Base-by-base conservation (phyloP, 768 basidiomycete species). In the Mycena epipterygia region DNA sequence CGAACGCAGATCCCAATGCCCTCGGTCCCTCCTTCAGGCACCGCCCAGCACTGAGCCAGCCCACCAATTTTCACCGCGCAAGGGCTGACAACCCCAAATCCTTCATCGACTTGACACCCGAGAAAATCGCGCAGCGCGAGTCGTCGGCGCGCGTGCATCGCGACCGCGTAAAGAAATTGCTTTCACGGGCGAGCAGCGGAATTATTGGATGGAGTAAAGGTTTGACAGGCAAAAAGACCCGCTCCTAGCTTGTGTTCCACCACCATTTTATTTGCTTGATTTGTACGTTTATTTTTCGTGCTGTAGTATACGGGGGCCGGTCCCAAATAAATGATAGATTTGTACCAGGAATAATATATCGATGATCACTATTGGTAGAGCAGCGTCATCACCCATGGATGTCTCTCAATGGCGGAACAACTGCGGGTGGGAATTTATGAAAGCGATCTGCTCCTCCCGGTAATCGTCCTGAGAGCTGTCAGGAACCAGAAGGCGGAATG, bases 191-290 rank as follows among this genome's bases (percentile, higher is more conserved):
- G 30, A 73, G 66, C 55, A 73, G 68, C 41, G 63, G 67, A 14
- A 67, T 73, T n/a, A 73, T 73, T 12, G 72, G 57, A 13, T 73
- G 72, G 72, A 60, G 72, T 48, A 73, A 70, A 57, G 62, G 61
- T 1, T 55, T 73, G 19, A 48, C 72, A 3, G 68, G 72, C 8
- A 73, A 73, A 37, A 73, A 70, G 57, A 42, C 29, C 19, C 46
- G 35, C 21, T 46, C n/a, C 23, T 46, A 46, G 44, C 16, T 19
- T 16, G 41, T 25, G 23, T 37, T 63, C 32, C 52, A 2, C 19
- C 3, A 13, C 35, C 56, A 56, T 12, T 39, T n/a, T 29, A 29
- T 55, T 5, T 64, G 68, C 60, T 68, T 16, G 53, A 63, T 63
- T 57, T 63, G 51, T 27, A 32, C 12, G 27, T 33, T 19, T 19